Evolutionary conservation across 495 filamentous ascomycete species (phyloP), one percentile per base, ranked within the genome.

Genomic region (Neurospora cerealis): DNA sequence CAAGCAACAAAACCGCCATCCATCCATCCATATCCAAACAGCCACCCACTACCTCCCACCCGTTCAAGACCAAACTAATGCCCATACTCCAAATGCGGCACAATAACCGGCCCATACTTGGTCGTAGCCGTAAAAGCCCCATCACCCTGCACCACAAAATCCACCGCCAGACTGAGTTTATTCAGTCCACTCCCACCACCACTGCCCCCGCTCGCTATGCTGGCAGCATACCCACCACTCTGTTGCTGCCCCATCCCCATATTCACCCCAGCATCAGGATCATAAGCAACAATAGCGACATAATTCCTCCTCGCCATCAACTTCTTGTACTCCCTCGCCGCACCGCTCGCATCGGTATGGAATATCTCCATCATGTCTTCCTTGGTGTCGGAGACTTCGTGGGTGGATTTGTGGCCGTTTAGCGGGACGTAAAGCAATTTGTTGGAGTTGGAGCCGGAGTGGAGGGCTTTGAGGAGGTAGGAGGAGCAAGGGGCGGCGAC

Each of bases 311-410:
- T 83, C 4, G 89, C 93, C 96, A 98, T 98, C 41, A 99, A 87
- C 78, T 93, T 92, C 80, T 93, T 93, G 75, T 92, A 84, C 82
- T 99, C 96, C 34, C 96, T 86, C 1, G 89, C 83, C 37, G 88
- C 84, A 17, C 96, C 95, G 70, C 88, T 92, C 21, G 95, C 92
- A 77, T 99, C 96, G 9, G 87, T 91, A 80, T 95, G 91, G 87
- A 99, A 99, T 75, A 99, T 93, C 84, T 99, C 96, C 90, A 98
- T 94, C 96, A 99, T 99, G 80, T 99, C 96, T 82, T 99, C 96
- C 81, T 99, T 99, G 44, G 96, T 99, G 79, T 99, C 96, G 32
- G 84, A 86, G n/a, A 87, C 80, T 69, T 86, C 81, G 77, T 90
- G 85, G 3, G 86, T 89, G 24, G 89, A 92, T 75, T 93, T 91